Conservation (phyloP, 2,329 filamentous ascomycete species). For the Phialophora tarda region DNA sequence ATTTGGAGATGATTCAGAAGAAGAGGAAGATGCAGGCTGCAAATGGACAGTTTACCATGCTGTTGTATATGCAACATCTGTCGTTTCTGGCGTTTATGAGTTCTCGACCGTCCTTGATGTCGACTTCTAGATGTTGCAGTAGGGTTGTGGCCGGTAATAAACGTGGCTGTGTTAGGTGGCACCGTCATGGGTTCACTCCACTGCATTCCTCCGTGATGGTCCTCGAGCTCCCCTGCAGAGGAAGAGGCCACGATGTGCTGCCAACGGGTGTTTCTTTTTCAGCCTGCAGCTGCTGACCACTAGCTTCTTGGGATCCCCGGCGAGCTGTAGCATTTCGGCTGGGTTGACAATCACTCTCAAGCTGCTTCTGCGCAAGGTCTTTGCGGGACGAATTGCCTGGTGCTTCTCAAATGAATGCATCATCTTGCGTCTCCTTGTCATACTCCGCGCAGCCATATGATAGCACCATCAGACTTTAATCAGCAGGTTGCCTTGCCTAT, state of each 20-base stretch:
- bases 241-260: background rate
- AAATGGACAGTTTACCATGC: background rate
- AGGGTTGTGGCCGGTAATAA: background rate
- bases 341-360: background rate
- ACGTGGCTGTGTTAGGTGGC: background rate
- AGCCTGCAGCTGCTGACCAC: background rate
- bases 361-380: background rate
- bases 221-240: background rate
- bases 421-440: background rate
- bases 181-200: background rate
- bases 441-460: background rate
- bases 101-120: background rate
- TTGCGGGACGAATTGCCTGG: background rate
- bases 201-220: background rate
- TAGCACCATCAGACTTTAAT: constrained; percentile 27
- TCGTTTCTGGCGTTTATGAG: background rate
- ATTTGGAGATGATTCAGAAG: background rate
- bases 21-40: background rate
- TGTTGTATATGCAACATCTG: background rate
- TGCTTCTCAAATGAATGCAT: background rate
- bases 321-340: background rate
- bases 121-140: too few relatives aligned
- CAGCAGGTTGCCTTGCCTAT: constrained; percentile 53
- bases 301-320: background rate
- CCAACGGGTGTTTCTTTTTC: background rate